Evolutionary conservation across 257 asterid species (phyloP), one percentile per base, ranked within the genome.

Genomic region (Ilex aquifolium): DNA sequence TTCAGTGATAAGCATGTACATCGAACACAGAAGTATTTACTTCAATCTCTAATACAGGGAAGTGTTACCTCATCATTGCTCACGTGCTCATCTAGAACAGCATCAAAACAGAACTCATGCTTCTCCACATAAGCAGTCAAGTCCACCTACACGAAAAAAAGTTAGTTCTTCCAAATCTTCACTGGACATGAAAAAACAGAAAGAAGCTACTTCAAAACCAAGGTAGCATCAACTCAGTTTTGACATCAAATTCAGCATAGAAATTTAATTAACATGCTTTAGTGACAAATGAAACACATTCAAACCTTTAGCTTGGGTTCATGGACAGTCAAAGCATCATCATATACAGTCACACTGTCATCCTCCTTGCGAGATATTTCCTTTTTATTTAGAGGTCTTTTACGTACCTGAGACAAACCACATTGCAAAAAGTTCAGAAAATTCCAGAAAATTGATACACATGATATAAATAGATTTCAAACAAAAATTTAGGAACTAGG

Each of bases 61-160:
- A 3, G 53, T 51, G 65, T 66, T 83, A 93, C 99, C 99, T 90
- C 99, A 73, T 87, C 95, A 77, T 93, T 93, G 17, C 96, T 73
- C 64, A 93, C 99, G 44, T 84, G 71, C 73, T 90, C 95, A 78
- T 93, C 90, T 32, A 93, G 87, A 71, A 93, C 99, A 27, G 96
- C 97, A 80, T 93, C 97, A 76, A 93, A 90, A 79, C 92, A 83
- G 79, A 90, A 93, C 80, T 85, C 99, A 30, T 93, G 99, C 77
- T 83, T 93, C 80, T 93, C 99, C 72, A 88, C 95, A 56, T 93
- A 93, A 54, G 97, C 97, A 64, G 99, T 93, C 87, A 93, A 82
- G 77, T 93, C 99, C 71, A 93, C 97, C 99, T 93, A 72, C 79
- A 65, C 48, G 57, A 15, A 49, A 36, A 36, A 36, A 36, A 36